phyloP scores from a whole-genome alignment of 2,329 filamentous ascomycete species.

The Fusarium temperatum region DNA sequence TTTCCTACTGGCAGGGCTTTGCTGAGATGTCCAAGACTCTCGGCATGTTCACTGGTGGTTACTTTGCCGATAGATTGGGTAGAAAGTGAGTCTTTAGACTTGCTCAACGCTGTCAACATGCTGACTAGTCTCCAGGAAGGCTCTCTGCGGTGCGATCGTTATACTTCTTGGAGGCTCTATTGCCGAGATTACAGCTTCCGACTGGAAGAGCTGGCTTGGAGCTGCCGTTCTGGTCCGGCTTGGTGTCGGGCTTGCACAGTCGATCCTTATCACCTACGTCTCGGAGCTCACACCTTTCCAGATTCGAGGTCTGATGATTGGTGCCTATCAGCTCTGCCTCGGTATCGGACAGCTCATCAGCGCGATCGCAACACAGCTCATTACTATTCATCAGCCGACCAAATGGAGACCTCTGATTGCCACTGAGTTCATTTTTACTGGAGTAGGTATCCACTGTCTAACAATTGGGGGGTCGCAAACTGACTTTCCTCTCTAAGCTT shows the following conservation, averaged over 20 bases:
- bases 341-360: background rate
- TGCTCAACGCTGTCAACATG: no score
- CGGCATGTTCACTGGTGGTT: background rate
- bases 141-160: background rate
- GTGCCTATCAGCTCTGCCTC: slow-evolving; percentile 8
- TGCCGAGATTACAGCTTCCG: background rate
- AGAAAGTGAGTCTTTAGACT: background rate
- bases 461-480: background rate
- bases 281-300: slow-evolving; percentile 16
- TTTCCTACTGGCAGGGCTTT: slow-evolving; percentile 20
- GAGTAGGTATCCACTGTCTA: background rate
- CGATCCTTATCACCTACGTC: slow-evolving; percentile 13
- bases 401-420: background rate
- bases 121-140: background rate
- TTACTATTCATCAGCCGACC: background rate
- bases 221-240: background rate
- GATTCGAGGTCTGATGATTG: slow-evolving; percentile 18
- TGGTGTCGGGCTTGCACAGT: slow-evolving; percentile 6
- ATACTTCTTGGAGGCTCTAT: background rate
- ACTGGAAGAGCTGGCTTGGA: background rate
- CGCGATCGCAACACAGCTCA: background rate
- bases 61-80: background rate
- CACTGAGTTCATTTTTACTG: background rate
- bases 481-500: background rate
- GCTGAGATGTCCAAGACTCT: slow-evolving; percentile 19